Evolutionary conservation across 495 filamentous ascomycete species (phyloP), one percentile per base, ranked within the genome.

Genomic region (Choiromyces venosus): DNA sequence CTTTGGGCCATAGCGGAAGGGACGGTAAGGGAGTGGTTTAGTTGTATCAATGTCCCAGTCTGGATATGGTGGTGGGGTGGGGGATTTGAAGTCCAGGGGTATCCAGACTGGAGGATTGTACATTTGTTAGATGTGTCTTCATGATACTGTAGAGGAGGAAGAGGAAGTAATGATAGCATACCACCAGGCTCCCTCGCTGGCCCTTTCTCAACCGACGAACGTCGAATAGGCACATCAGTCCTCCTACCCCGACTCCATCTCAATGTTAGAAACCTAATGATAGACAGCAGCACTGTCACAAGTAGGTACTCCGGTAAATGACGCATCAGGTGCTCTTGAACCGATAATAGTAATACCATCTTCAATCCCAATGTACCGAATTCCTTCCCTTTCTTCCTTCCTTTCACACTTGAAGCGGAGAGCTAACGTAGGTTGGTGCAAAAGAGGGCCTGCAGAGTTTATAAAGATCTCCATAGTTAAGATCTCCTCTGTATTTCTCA

Each of bases 11-110:
- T 94, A 88, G 83, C 90, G 87, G 82, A 96, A 96, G 6, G 93
- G 92, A 36, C 93, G 87, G 82, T 96, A 97, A 16, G 91, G 91
- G 21, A 93, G 87, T 5, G 93, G 91, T 76, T 92, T 93, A 3
- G 92, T 91, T 65, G 84, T 83, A 65, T 87, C 81, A 44, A 95
- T 81, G 74, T 91, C 86, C 93, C 93, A 96, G 81, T 88, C 82
- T 7, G 87, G 87, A 73, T 91, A 92, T 10, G 92, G 87, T 0
- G 85, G 42, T 56, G 92, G 89, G 16, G 85, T 83, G 3, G 93
- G 92, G 36, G 89, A 83, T 73, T 87, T 86, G 84, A 93, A 96
- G 66, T 87, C 82, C 5, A 87, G 88, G 0, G 91, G 90, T 14
- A 81, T 83, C 92, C 93, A 97, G 84, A 89, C 89, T 87, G 78